Percentiles rank a stretch among this genome's conserved stretches.
Evolutionary conservation across 305 asterid species (phyloP).

Genomic region (Stenogyne calaminthoides): DNA sequence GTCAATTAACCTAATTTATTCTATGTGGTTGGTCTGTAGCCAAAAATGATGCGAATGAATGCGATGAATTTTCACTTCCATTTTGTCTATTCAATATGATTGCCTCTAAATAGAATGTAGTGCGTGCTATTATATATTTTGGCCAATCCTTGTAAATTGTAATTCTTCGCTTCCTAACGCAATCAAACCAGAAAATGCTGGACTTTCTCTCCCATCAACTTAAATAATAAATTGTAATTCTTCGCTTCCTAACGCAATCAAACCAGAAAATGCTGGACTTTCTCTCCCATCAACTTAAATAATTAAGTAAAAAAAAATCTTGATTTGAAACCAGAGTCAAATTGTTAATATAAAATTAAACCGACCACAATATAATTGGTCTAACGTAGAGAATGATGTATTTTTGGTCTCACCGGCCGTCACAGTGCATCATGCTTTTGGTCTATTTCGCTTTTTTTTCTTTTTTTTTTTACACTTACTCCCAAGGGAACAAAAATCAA

Average conservation of each 20-base stretch:
- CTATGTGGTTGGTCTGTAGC: background rate
- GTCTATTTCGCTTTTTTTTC: too few species aligned
- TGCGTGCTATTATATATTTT: background rate
- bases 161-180: background rate
- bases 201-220: background rate
- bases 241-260: background rate
- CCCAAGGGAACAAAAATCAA: too few species aligned
- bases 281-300: background rate
- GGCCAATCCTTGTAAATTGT: background rate
- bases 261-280: background rate
- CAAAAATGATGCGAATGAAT: background rate
- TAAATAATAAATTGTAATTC: background rate
- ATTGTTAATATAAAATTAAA: background rate
- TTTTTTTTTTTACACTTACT: too few species aligned
- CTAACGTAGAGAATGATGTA: too few species aligned
- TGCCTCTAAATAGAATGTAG: background rate
- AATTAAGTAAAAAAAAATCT: too few species aligned
- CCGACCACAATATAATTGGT: too few species aligned
- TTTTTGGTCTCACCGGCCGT: too few species aligned
- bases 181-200: background rate
- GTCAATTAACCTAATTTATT: constrained; percentile 1
- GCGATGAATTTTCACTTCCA: background rate
- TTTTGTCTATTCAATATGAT: background rate
- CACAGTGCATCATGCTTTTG: too few species aligned
- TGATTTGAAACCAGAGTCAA: background rate